Evolutionary conservation across 306 rosid species (phyloP).

Genomic region (Cercis canadensis): DNA sequence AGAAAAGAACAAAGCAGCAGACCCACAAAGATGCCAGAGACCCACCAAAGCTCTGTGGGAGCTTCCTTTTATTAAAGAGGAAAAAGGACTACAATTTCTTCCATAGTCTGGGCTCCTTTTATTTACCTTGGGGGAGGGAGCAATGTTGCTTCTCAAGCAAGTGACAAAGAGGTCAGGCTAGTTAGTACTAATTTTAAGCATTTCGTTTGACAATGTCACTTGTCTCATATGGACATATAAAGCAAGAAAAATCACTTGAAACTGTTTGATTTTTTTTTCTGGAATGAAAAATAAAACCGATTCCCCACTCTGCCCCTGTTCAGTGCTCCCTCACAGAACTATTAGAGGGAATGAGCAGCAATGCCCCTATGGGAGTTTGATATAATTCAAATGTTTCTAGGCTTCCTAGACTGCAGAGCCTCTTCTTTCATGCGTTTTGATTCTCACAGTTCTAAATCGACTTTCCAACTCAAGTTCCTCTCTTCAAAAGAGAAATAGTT

Average conservation of each 20-base stretch:
- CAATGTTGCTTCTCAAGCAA: no score
- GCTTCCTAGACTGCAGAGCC: constrained; percentile 37
- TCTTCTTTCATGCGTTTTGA: constrained; percentile 2
- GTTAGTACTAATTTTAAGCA: no score
- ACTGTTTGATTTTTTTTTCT: no score
- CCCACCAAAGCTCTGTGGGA: constrained; percentile 15
- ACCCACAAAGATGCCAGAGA: not conserved
- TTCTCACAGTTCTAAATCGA: constrained; percentile 18
- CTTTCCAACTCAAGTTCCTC: constrained; percentile 20
- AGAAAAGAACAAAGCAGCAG: constrained; percentile 12
- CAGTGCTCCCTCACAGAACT: no score
- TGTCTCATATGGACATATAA: no score
- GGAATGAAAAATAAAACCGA: no score
- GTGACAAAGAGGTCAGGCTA: no score
- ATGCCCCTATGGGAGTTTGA: constrained; percentile 12
- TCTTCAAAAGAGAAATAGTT: not conserved
- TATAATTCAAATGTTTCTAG: not conserved
- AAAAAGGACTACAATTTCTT: not conserved
- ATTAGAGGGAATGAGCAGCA: no score
- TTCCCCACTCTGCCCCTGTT: no score
- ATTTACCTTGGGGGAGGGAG: no score
- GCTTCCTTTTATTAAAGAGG: not conserved
- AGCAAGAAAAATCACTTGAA: no score
- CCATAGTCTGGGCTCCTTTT: not conserved
- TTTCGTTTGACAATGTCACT: no score